phyloP scores from a whole-genome alignment of 2,329 filamentous ascomycete species.

The Aspergillus oerlinghausenensis region DNA sequence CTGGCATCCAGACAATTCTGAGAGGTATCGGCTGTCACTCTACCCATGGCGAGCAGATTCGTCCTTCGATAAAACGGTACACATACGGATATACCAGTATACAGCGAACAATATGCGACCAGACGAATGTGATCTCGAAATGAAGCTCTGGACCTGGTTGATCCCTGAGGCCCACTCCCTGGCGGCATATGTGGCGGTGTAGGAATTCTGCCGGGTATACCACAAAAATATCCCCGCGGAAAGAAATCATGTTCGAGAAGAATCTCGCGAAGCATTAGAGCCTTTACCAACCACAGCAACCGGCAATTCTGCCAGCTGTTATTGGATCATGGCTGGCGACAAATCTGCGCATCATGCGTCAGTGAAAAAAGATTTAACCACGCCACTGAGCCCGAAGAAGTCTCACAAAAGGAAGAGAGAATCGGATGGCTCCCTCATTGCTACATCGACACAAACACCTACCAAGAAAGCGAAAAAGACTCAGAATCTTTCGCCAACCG shows the following conservation, averaged over 20 bases:
- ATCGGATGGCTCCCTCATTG: conserved; percentile 19
- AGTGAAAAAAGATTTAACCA: conserved; percentile 21
- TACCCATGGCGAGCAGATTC: conserved; percentile 19
- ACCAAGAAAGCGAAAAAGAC: conserved; percentile 37
- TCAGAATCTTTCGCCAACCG: conserved; percentile 14
- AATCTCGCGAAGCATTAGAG: neutral
- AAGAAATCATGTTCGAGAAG: conserved; percentile 17
- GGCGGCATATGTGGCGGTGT: conserved; percentile 19
- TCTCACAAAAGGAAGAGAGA: conserved; percentile 34
- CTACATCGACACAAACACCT: conserved; percentile 25
- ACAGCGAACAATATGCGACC: neutral
- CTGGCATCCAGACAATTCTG: conserved; percentile 9
- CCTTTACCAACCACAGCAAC: neutral
- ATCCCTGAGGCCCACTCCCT: conserved; percentile 10
- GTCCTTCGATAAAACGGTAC: neutral
- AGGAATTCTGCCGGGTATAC: conserved; percentile 13
- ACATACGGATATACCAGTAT: neutral
- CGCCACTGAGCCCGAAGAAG: conserved; percentile 19
- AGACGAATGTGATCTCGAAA: neutral
- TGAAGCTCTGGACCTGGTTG: neutral
- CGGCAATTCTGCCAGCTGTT: conserved; percentile 19
- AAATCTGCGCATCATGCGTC: conserved; percentile 47
- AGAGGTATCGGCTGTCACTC: neutral
- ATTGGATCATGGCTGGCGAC: conserved; percentile 40
- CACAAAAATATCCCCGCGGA: conserved; percentile 22